These are phyloP conservation scores for Malassezia japonica DNA, from an alignment of 1,284 basidiomycete genomes.

Conservation along the genomic window DNA sequence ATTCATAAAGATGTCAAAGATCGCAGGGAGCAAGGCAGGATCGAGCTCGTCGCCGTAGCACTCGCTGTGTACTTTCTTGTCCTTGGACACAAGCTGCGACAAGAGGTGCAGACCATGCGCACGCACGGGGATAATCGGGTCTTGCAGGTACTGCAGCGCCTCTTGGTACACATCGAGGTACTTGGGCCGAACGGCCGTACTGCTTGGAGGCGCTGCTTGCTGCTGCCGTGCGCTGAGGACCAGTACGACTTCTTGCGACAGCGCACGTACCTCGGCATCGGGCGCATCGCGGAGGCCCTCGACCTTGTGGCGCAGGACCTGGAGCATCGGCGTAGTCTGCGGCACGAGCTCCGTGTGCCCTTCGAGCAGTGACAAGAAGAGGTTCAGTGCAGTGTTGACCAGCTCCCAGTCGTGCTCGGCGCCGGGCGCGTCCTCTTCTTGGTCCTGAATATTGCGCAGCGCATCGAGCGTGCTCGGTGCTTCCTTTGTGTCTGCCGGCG, in stretches of 20 bases:
- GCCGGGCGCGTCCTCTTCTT: constrained; percentile 4
- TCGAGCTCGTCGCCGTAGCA: constrained; percentile 19
- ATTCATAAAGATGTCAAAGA: constrained; percentile 77
- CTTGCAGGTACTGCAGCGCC: constrained; percentile 75
- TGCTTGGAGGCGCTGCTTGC: background rate
- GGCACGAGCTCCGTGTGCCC: constrained; percentile 21
- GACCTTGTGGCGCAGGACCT: constrained; percentile 30
- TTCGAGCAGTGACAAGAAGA: constrained; percentile 41
- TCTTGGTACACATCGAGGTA: constrained; percentile 59
- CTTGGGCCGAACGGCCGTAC: background rate
- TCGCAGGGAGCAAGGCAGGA: constrained; percentile 60
- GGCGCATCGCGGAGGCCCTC: constrained; percentile 22
- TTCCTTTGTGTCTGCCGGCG: constrained; percentile 7
- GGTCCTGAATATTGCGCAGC: background rate
- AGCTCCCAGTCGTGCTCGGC: constrained; percentile 27
- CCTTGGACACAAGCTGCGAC: constrained; percentile 28
- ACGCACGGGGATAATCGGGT: constrained; percentile 85
- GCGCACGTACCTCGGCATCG: constrained; percentile 50
- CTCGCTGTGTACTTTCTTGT: background rate
- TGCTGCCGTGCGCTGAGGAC: constrained; percentile 64
- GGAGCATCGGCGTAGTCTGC: constrained; percentile 26
- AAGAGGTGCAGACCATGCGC: constrained; percentile 63
- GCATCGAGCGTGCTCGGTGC: background rate
- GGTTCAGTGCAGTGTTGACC: constrained; percentile 27
- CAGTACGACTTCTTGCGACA: constrained; percentile 67